Base-by-base conservation (phyloP, 2,329 filamentous ascomycete genomes). In the Neofusicoccum sp. region DNA sequence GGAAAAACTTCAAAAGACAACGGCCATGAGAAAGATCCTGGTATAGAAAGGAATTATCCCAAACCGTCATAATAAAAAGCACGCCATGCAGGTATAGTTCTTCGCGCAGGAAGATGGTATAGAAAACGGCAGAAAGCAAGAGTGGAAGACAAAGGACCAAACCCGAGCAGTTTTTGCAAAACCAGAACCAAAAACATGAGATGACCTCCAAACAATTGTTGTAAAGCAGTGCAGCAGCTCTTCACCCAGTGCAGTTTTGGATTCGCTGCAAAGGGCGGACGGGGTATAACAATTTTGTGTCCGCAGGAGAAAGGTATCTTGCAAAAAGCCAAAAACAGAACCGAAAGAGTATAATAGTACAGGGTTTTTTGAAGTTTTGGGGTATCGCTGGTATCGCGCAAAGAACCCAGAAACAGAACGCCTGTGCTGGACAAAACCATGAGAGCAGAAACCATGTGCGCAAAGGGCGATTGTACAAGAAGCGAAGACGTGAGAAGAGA, bases 211-310 rank as follows among this genome's bases (percentile, higher is more conserved):
- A 56, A 56, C 51, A 56, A 43, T n/a, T 54, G 49, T 56, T 56
- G 51, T 31, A 56, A 56, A 56, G 36, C 51, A 56, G 30, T 56
- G 20, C 51, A 56, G 36, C 51, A 56, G 51, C 51, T 56, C 51
- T 56, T 33, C 4, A 56, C 51, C 51, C 51, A 33, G 8, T 5
- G 51, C 38, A 56, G 51, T 38, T 14, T 20, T 5, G 8, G 14
- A 7, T 14, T 4, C 24, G 38, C 28, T 24, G 34, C 51, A 33
- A n/a, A 24, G 20, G 54, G 54, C 43, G 47, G 54, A 58, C 41
- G 54, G 51, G 51, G 51, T 56, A 58, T 47, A 58, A 47, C 47
- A 61, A 76, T 89, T 73, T 56, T 56, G 3, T 40, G 36, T 56
- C 51, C 36, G 51, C 36, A 38, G 38, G 38, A 56, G 51, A 56